phyloP scores from a whole-genome alignment of 108 stramenopile genomes.

The Nitzschia putrida region DNA sequence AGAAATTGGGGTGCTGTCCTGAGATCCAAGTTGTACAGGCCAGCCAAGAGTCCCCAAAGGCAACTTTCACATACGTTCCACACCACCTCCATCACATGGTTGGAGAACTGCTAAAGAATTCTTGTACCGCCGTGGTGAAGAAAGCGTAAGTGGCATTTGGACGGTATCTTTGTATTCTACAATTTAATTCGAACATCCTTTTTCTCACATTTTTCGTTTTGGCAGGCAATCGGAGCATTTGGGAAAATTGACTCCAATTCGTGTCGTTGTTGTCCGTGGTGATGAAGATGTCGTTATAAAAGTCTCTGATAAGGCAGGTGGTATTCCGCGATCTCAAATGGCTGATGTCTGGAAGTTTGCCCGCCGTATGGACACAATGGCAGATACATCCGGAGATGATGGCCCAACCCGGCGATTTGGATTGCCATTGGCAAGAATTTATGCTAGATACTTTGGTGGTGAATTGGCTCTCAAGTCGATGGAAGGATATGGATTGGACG shows the following conservation, averaged over 20 bases:
- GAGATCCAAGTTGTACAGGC: constrained; percentile 80
- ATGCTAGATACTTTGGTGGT: constrained; percentile 98
- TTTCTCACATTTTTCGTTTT: too few species aligned
- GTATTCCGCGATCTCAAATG: constrained; percentile 92
- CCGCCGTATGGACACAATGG: constrained; percentile 67
- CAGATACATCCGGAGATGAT: constrained; percentile 63
- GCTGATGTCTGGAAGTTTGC: constrained; percentile 93
- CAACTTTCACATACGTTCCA: constrained; percentile 86
- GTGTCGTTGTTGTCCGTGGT: constrained; percentile 93
- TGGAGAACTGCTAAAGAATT: constrained; percentile 96
- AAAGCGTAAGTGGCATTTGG: constrained; percentile 20
- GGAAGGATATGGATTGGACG: constrained; percentile 99
- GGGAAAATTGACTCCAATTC: constrained; percentile 69
- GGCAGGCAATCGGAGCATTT: constrained; percentile 1
- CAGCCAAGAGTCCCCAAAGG: neutral
- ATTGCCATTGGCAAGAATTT: constrained; percentile 92
- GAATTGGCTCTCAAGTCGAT: constrained; percentile 94
- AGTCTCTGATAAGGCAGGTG: constrained; percentile 95
- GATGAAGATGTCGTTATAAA: constrained; percentile 98
- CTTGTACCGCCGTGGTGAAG: constrained; percentile 80
- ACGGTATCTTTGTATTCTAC: too few species aligned
- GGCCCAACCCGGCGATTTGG: constrained; percentile 89
- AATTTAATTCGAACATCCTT: too few species aligned
- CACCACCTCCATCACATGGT: constrained; percentile 96
- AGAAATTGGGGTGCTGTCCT: constrained; percentile 73